Base-by-base conservation (phyloP, 106 monocot genomes). In the Xerophyta viscosa region DNA sequence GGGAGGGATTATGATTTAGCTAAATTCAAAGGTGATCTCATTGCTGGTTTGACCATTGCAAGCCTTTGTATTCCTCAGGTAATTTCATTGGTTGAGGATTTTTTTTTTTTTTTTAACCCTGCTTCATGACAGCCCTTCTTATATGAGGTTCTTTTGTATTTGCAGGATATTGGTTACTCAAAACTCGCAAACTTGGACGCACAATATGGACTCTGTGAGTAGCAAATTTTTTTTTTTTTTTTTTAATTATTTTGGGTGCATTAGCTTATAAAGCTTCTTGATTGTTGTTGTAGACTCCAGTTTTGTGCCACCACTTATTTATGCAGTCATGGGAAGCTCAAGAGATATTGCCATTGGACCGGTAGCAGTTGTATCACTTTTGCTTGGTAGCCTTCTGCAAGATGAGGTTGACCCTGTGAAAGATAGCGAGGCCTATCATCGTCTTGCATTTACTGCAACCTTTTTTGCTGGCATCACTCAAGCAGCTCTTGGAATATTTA, bases 41-140 rank as follows among this genome's bases (percentile, higher is more conserved):
- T 98, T 61, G 69, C 90, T 17, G 98, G 98, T 8, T 69, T 98
- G 31, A 98, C 98, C 24, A 90, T 98, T 62, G 98, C 98, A 43
- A 98, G 90, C 56, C 77, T 98, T 0, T 82, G 86, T 44, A 90
- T 98, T 54, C 98, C 98, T 56, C 98, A 98, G 82, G 98, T 98
- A 62, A 15, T 48, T 27, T 14, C 6, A 3, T 44, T 11, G 33
- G 3, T 44, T 8, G n/a, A 9, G 15, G 3, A 17, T 3, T 17
- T 44, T 44, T 4, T 3, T 44, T 44, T 44, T 3, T 44, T 14
- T 44, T 3, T 14, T 4, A 17, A 17, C 4, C 4, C n/a, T 9
- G 43, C n/a, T 9, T 33, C 5, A 11, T 33, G 10, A 28, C 5
- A 25, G 7, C 1, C 25, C 15, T 50, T 50, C 27, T 50, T 26